phyloP scores from a whole-genome alignment of 805 yeast genomes.

The Wickerhamomyces alni region DNA sequence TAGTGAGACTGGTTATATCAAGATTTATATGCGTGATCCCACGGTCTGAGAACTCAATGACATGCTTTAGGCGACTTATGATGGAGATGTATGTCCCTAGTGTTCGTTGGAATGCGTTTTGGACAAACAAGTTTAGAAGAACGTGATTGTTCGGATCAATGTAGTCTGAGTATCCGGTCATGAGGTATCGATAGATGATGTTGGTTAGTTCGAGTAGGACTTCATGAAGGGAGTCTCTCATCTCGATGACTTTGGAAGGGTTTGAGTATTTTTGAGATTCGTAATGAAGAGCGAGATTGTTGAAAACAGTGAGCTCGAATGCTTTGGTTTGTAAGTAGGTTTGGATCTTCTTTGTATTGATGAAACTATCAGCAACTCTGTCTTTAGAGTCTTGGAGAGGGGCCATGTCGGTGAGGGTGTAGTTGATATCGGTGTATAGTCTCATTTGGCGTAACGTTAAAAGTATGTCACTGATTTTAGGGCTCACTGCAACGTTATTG shows the following conservation, averaged over 20 bases:
- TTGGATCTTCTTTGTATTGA: slow-evolving; percentile 10
- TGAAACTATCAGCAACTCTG: slow-evolving; percentile 6
- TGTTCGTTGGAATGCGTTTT: slow-evolving; percentile 15
- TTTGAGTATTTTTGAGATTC: slow-evolving; percentile 13
- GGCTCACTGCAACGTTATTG: slow-evolving; percentile 13
- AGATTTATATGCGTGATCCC: slow-evolving; percentile 7
- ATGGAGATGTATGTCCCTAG: slow-evolving; percentile 11
- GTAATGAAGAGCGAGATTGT: slow-evolving; percentile 14
- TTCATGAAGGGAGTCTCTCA: slow-evolving; percentile 2
- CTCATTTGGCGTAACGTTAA: slow-evolving; percentile 12
- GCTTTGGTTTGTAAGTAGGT: slow-evolving; percentile 14
- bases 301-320: slow-evolving; percentile 14
- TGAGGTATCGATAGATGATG: slow-evolving; percentile 10
- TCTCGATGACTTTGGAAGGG: slow-evolving; percentile 8
- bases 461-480: slow-evolving; percentile 14
- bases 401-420: slow-evolving; percentile 7
- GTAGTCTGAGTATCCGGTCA: slow-evolving; percentile 7
- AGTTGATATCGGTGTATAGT: slow-evolving; percentile 13
- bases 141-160: slow-evolving; percentile 14
- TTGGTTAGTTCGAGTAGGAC: slow-evolving; percentile 11
- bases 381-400: not conserved
- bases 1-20: too few relatives aligned
- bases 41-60: slow-evolving; percentile 13
- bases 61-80: slow-evolving; percentile 16
- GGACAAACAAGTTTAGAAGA: slow-evolving; percentile 13